Percentiles rank a stretch among this genome's conserved stretches.
Evolutionary conservation across 768 basidiomycete genomes (phyloP).

Genomic region (Boletus vinaceobasis): DNA sequence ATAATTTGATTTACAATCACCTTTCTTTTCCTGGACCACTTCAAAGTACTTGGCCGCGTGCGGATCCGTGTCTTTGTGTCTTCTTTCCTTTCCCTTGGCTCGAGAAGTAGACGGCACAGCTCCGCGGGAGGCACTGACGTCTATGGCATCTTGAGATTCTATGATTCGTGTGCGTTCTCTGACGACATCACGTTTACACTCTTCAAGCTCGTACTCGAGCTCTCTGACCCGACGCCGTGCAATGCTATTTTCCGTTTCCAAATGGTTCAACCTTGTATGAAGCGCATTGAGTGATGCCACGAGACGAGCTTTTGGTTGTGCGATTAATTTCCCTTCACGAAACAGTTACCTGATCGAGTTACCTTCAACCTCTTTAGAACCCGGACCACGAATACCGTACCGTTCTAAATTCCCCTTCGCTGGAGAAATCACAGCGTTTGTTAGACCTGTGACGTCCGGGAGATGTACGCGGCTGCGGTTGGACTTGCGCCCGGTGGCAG

Average conservation of each 20-base stretch:
- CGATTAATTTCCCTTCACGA: not conserved
- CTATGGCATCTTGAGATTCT: slow-evolving; percentile 46
- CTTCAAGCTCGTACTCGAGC: slow-evolving; percentile 82
- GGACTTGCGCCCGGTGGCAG: slow-evolving; percentile 6
- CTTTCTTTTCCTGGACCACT: slow-evolving; percentile 86
- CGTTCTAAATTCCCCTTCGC: slow-evolving; percentile 54
- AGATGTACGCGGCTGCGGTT: slow-evolving; percentile 50
- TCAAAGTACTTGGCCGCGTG: slow-evolving; percentile 59
- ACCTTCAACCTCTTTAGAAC: slow-evolving; percentile 67
- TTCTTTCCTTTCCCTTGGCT: slow-evolving; percentile 28
- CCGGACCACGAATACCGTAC: slow-evolving; percentile 44
- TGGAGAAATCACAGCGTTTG: slow-evolving; percentile 73
- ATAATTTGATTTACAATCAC: slow-evolving; percentile 39
- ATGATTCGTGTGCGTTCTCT: slow-evolving; percentile 63
- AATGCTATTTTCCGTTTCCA: slow-evolving; percentile 80
- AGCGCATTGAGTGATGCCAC: slow-evolving; percentile 58
- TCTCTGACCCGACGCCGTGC: slow-evolving; percentile 82
- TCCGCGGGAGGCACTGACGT: slow-evolving; percentile 15
- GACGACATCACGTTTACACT: slow-evolving; percentile 74
- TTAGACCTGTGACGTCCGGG: slow-evolving; percentile 83
- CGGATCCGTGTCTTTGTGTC: slow-evolving; percentile 35
- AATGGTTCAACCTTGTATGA: slow-evolving; percentile 63
- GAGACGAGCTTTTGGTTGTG: slow-evolving; percentile 48
- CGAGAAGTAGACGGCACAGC: slow-evolving; percentile 21
- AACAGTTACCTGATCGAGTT: slow-evolving; percentile 8